Conservation (phyloP, 805 yeast species). For the Candida methanosorbosa region DNA sequence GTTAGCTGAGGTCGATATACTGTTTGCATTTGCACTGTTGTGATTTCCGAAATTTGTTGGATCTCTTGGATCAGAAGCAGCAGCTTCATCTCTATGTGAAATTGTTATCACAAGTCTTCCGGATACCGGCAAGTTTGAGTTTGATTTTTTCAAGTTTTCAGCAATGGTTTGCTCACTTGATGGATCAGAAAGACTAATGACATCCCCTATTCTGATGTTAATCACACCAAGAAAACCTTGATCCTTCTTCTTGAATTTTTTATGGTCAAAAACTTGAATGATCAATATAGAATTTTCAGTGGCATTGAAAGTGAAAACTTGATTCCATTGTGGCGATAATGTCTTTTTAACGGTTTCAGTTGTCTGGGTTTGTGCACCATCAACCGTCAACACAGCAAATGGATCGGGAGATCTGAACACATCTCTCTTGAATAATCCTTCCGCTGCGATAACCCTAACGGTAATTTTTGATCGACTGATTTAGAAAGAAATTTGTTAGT, state of each 20-base stretch:
- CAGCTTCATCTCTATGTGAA: slow-evolving; percentile 31
- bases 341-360: slow-evolving; percentile 93
- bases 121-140: slow-evolving; percentile 85
- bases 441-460: slow-evolving; percentile 89
- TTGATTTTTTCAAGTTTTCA: slow-evolving; percentile 83
- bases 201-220: slow-evolving; percentile 83
- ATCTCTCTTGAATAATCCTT: slow-evolving; percentile 90
- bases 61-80: slow-evolving; percentile 18
- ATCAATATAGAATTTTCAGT: slow-evolving; percentile 79
- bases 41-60: slow-evolving; percentile 17
- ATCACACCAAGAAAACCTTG: slow-evolving; percentile 98
- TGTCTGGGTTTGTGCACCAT: slow-evolving; percentile 92
- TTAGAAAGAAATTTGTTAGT: neutral
- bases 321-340: slow-evolving; percentile 97
- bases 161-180: slow-evolving; percentile 79
- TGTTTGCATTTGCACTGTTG: slow-evolving; percentile 1
- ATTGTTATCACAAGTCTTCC: slow-evolving; percentile 82
- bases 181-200: slow-evolving; percentile 51
- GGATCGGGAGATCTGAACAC: slow-evolving; percentile 96
- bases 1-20: too few species aligned
- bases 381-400: slow-evolving; percentile 95
- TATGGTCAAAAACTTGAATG: slow-evolving; percentile 93
- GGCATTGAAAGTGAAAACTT: slow-evolving; percentile 70
- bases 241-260: slow-evolving; percentile 95
- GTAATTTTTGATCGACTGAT: slow-evolving; percentile 29